Evolutionary conservation across 495 filamentous ascomycete species (phyloP).

Genomic region (Penicillium paradoxum): DNA sequence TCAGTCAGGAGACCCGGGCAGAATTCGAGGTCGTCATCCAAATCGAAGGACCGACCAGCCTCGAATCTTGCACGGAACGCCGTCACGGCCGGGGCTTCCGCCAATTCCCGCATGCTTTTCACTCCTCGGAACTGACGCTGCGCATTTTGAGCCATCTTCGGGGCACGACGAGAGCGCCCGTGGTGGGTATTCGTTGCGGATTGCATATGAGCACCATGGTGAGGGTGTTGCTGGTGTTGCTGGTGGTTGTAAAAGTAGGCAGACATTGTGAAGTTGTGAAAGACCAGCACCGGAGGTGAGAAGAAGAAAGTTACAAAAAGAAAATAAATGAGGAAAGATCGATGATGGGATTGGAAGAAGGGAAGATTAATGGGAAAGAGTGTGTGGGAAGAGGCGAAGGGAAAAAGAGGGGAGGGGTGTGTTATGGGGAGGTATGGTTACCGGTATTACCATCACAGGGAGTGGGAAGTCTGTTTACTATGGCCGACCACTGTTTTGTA

Average conservation of each 20-base stretch:
- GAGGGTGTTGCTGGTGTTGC: conserved; percentile 51
- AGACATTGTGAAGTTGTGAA: conserved; percentile 56
- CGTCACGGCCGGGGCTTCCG: conserved; percentile 66
- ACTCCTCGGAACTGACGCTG: conserved; percentile 81
- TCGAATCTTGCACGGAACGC: conserved; percentile 83
- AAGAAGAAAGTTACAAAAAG: conserved; percentile 30
- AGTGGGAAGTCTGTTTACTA: background rate
- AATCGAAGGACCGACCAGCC: conserved; percentile 88
- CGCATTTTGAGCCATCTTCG: conserved; percentile 74
- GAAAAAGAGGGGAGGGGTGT: conserved; percentile 26
- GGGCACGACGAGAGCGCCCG: conserved; percentile 81
- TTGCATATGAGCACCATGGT: conserved; percentile 43
- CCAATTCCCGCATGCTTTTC: conserved; percentile 82
- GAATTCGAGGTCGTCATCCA: conserved; percentile 96
- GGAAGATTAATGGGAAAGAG: conserved; percentile 25
- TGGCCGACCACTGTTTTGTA: background rate
- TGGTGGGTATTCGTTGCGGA: conserved; percentile 65
- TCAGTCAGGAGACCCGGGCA: conserved; percentile 91
- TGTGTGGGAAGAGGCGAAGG: conserved; percentile 20
- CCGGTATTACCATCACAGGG: conserved; percentile 3
- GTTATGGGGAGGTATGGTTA: conserved; percentile 16
- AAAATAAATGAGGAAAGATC: conserved; percentile 19
- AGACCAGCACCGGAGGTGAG: conserved; percentile 22
- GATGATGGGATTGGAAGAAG: conserved; percentile 28
- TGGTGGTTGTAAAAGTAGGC: conserved; percentile 64